Conservation (phyloP, 345 rosid species). For the Sonneratia caseolaris region DNA sequence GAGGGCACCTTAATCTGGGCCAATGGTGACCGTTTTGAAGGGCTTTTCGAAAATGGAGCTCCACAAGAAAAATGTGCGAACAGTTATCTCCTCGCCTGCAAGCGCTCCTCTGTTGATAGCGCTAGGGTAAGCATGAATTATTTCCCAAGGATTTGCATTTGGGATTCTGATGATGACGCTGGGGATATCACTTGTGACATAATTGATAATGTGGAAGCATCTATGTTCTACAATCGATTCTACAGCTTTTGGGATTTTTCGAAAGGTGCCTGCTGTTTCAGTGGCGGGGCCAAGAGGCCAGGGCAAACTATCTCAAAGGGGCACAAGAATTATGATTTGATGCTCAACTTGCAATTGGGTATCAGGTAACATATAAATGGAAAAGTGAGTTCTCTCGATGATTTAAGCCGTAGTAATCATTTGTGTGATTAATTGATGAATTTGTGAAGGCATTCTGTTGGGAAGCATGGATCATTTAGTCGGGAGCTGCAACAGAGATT, state of each 20-base stretch:
- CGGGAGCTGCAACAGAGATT: slow-evolving; percentile 58
- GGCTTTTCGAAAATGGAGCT: slow-evolving; percentile 79
- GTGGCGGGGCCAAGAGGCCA: slow-evolving; percentile 69
- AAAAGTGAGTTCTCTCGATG: too few relatives aligned
- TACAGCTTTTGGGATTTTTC: slow-evolving; percentile 55
- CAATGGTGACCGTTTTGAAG: slow-evolving; percentile 72
- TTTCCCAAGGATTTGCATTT: slow-evolving; percentile 84
- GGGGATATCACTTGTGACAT: slow-evolving; percentile 32
- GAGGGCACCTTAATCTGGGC: slow-evolving; percentile 64
- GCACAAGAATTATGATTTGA: slow-evolving; percentile 84
- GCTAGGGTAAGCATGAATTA: slow-evolving; percentile 22
- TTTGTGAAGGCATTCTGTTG: slow-evolving; percentile 59
- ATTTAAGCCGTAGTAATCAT: too few relatives aligned
- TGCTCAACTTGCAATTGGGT: slow-evolving; percentile 96
- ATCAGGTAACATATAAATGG: slow-evolving; percentile 41
- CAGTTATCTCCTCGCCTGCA: slow-evolving; percentile 41
- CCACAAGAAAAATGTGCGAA: slow-evolving; percentile 65
- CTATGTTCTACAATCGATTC: slow-evolving; percentile 47
- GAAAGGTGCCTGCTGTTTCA: slow-evolving; percentile 64
- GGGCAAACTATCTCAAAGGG: slow-evolving; percentile 89
- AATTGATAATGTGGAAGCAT: slow-evolving; percentile 68
- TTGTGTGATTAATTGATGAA: neutral
- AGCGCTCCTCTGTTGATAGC: slow-evolving; percentile 78
- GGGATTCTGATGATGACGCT: slow-evolving; percentile 92
- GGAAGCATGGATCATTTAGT: slow-evolving; percentile 54